Evolutionary conservation across 2,329 filamentous ascomycete genomes (phyloP), one percentile per base, ranked within the genome.

Genomic region (Aureobasidium sp.): DNA sequence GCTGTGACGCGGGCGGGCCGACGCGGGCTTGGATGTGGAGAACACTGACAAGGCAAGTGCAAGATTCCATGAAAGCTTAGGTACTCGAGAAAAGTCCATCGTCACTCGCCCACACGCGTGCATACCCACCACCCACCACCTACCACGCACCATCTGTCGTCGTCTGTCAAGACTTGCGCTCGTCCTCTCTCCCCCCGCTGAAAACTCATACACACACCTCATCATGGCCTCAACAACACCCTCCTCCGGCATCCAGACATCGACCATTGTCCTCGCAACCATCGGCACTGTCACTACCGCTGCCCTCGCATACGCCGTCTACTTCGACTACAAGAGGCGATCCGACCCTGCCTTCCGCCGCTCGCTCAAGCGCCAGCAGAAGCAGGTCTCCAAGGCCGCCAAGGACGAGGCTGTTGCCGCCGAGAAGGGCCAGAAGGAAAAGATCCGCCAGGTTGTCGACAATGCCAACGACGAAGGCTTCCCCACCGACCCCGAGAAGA

Each of bases 381-480:
- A 89, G 76, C 83, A 83, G 72, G 84, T 88, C 74, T 84, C 82
- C 66, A 87, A 87, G 68, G 84, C 80, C 64, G 85, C 87, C 70
- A 90, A 91, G 78, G 87, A 89, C 70, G 82, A 87, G 72, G 87
- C 86, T 65, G 84, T 87, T 72, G 82, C 83, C 64, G 82, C 84
- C 67, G 82, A 82, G 66, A 81, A 83, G 69, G 81, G 82, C 74
- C 87, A 90, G 79, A 85, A 87, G 72, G 83, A 89, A 75, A 79
- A 82, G 69, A 89, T 99, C 78, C 88, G 87, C 77, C 76, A 77
- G 63, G 86, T 84, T 59, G 88, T 97, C 53, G 86, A 91, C 69
- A 84, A 88, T 70, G 91, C 92, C 69, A 90, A 92, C 79, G 88
- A 89, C 63, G 92, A 96, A 76, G 94, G 93, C 63, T 97, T 96